Base-by-base conservation (phyloP, 306 rosid genomes). In the Castanea sativa region DNA sequence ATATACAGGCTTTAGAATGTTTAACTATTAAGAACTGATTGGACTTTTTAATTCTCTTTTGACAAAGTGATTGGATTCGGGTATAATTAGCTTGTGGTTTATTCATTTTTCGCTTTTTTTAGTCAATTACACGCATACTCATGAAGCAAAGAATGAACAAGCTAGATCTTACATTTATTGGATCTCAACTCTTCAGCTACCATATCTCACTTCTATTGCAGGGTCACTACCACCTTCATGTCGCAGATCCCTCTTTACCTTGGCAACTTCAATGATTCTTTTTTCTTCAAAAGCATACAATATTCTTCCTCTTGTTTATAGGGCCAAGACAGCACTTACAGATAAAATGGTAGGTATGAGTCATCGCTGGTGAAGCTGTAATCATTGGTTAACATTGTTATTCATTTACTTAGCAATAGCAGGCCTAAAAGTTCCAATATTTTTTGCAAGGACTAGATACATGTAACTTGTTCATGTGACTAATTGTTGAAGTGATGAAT, bases 211-310 rank as follows among this genome's bases (percentile, higher is more conserved):
- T 80, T 80, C 55, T 81, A 25, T 78, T 87, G 73, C 89, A 93
- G 99, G 96, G 76, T n/a, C 84, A 60, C 60, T 96, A 81, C 92
- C 94, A 72, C 92, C 99, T 61, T 96, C 98, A 15, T 92, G 94
- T 5, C 86, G 93, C 49, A 87, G 99, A 84, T 96, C 98, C 73
- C 88, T 96, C 30, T 88, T 87, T 86, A 83, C 90, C 81, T 81
- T 93, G 80, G 98, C 99, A 81, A 85, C 89, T 72, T 88, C 98
- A n/a, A 93, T 93, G 99, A 91, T 91, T 83, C 83, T 93, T 75
- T 87, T 96, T 83, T 85, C 92, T 38, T 87, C 94, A 61, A 90
- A 87, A 83, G 91, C 96, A 72, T 93, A 78, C 86, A 81, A 83
- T 78, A 85, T 96, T 79, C 79, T 59, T 56, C 76, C 92, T 76